Conservation (phyloP, 495 filamentous ascomycete species). For the Bombardia bombarda region DNA sequence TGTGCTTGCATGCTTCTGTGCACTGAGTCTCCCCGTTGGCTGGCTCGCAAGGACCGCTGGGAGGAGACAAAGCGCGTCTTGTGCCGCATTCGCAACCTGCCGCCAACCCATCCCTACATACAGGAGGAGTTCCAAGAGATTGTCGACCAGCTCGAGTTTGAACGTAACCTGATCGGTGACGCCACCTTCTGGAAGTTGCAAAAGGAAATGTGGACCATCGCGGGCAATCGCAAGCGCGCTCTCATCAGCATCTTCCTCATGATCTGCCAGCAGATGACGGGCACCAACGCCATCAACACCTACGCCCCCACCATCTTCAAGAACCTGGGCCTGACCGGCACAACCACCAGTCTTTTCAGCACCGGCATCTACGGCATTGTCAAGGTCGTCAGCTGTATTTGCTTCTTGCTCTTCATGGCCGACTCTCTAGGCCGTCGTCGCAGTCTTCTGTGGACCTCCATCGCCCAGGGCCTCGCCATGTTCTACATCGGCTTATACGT, state of each 20-base stretch:
- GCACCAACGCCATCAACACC: slow-evolving; percentile 43
- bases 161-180: slow-evolving; percentile 54
- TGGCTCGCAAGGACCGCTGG: slow-evolving; percentile 62
- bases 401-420: slow-evolving; percentile 49
- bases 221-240: slow-evolving; percentile 45
- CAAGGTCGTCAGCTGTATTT: slow-evolving; percentile 31
- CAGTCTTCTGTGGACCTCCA: slow-evolving; percentile 65
- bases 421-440: slow-evolving; percentile 57
- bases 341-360: slow-evolving; percentile 36
- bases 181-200: slow-evolving; percentile 55
- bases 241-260: slow-evolving; percentile 34
- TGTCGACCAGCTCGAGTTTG: slow-evolving; percentile 58
- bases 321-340: slow-evolving; percentile 38
- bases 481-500: slow-evolving; percentile 77
- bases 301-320: slow-evolving; percentile 45
- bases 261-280: slow-evolving; percentile 39
- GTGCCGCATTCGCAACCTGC: slow-evolving; percentile 45
- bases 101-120: slow-evolving; percentile 54
- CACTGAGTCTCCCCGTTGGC: slow-evolving; percentile 65
- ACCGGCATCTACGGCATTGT: slow-evolving; percentile 47
- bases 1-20: slow-evolving; percentile 46
- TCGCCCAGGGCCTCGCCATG: slow-evolving; percentile 64
- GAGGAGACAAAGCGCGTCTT: slow-evolving; percentile 54
- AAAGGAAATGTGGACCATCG: slow-evolving; percentile 64
- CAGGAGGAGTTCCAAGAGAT: slow-evolving; percentile 61